A percentile compares a stretch with the other conserved stretches of the same genome.
These are phyloP conservation scores for Crithidia sp. DNA, from an alignment of 208 protist genomes.

Conservation along the genomic window DNA sequence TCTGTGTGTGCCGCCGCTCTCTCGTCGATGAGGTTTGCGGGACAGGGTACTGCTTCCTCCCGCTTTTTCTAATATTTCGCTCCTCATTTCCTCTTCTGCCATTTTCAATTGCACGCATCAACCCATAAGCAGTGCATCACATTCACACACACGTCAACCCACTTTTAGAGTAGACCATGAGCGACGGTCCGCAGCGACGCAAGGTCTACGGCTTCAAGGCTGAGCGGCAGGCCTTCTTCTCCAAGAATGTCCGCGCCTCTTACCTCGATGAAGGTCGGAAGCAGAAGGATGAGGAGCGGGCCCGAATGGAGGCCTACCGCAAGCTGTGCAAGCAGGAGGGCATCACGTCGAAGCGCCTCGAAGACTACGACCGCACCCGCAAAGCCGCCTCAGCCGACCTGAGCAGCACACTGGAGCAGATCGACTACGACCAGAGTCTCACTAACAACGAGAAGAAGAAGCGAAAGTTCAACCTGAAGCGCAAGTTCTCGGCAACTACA, in stretches of 20 bases:
- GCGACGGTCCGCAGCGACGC: conserved; percentile 36
- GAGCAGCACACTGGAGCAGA: conserved; percentile 52
- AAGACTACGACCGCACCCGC: conserved; percentile 77
- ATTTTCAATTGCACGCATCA: background rate
- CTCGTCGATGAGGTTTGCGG: too few species aligned
- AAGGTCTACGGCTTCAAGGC: conserved; percentile 68
- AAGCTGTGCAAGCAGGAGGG: conserved; percentile 83
- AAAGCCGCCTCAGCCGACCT: conserved; percentile 47
- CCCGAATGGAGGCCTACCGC: conserved; percentile 90
- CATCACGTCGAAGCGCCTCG: conserved; percentile 78
- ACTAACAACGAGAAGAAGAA: conserved; percentile 89
- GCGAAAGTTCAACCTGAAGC: conserved; percentile 88
- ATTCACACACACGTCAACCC: background rate
- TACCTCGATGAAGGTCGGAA: conserved; percentile 68
- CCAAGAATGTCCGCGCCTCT: conserved; percentile 62
- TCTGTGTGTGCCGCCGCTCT: too few species aligned
- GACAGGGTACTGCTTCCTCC: too few species aligned
- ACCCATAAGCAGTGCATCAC: too few species aligned
- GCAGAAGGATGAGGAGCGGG: conserved; percentile 78
- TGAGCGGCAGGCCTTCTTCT: conserved; percentile 79
- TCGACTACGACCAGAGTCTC: conserved; percentile 88
- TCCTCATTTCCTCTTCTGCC: background rate
- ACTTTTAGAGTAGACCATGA: conserved; percentile 15
- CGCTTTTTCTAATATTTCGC: too few species aligned
- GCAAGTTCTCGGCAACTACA: conserved; percentile 81